Evolutionary conservation across 202 grass and related monocot species (phyloP), one percentile per base, ranked within the genome.

Genomic region (Schoenoplectus triqueter): DNA sequence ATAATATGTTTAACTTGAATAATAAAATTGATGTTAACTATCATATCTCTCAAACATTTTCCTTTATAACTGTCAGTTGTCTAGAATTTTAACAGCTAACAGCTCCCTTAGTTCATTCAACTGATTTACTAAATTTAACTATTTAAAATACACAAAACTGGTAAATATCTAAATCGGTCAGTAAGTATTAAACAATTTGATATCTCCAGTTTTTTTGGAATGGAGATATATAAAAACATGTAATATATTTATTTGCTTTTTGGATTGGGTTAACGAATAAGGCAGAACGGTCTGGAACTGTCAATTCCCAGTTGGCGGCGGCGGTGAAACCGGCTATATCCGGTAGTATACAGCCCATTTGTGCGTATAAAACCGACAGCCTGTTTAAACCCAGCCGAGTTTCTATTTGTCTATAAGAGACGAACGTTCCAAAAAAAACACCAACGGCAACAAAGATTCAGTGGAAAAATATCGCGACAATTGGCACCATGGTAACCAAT

Each of bases 401-500:
- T 81, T 81, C 57, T 64, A 50, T 66, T 67, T 64, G 10, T 14
- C 59, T 82, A 19, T 22, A 21, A 45, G 47, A 3, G 6, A 5
- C 47, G 47, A 49, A 7, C 47, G 47, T 48, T 66, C 45, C 0
- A 64, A 59, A 63, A 80, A 64, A 65, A 7, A 21, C 3, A n/a
- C 64, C 15, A 10, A 51, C 15, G 6, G 18, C 71, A 22, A 7
- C 47, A 52, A 0, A 51, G 18, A 21, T 6, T 51, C 56, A 82
- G 3, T 66, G 79, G 79, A 82, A 20, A 82, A 4, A 66, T 51
- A 14, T 51, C 55, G 59, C 60, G 42, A 49, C 60, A 63, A 63
- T 66, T 66, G 9, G 79, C 63, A 66, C 15, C 42, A 68, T 83
- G 81, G 81, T 83, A 83, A 70, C 4, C 65, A 8, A 69, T 42